Conservation (phyloP, 495 filamentous ascomycete species). For the Tuber borchii region DNA sequence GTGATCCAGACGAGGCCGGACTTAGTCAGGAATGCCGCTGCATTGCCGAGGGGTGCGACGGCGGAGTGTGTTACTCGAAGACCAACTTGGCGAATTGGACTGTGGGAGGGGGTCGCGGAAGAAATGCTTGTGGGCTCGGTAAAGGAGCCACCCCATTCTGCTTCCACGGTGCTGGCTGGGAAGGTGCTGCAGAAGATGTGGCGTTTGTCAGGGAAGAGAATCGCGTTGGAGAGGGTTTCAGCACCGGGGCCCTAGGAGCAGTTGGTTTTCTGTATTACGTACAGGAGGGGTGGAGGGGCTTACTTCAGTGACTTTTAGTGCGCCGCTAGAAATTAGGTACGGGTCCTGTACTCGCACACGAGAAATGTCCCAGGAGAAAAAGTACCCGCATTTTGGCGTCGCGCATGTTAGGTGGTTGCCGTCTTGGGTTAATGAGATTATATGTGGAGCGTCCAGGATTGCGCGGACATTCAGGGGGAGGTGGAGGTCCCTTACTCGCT, state of each 20-base stretch:
- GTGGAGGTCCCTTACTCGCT: slow-evolving; percentile 36
- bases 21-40: slow-evolving; percentile 36
- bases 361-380: slow-evolving; percentile 41
- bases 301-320: slow-evolving; percentile 32
- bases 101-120: slow-evolving; percentile 19
- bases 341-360: slow-evolving; percentile 23
- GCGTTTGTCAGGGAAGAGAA: slow-evolving; percentile 37
- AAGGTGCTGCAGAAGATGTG: slow-evolving; percentile 39
- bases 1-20: slow-evolving; percentile 38
- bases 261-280: slow-evolving; percentile 4
- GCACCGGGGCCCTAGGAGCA: slow-evolving; percentile 31
- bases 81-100: slow-evolving; percentile 33
- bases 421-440: slow-evolving; percentile 34
- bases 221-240: slow-evolving; percentile 29
- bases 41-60: slow-evolving; percentile 35
- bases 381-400: slow-evolving; percentile 38
- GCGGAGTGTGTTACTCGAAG: slow-evolving; percentile 29
- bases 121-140: slow-evolving; percentile 30
- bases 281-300: not conserved
- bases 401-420: slow-evolving; percentile 34
- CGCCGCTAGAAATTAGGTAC: slow-evolving; percentile 30
- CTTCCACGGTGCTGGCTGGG: slow-evolving; percentile 31
- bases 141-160: slow-evolving; percentile 37
- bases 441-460: slow-evolving; percentile 35
- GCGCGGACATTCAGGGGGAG: slow-evolving; percentile 29